Evolutionary conservation across 1,284 basidiomycete genomes (phyloP), one percentile per base, ranked within the genome.

Genomic region (Cutaneotrichosporon mucoides): DNA sequence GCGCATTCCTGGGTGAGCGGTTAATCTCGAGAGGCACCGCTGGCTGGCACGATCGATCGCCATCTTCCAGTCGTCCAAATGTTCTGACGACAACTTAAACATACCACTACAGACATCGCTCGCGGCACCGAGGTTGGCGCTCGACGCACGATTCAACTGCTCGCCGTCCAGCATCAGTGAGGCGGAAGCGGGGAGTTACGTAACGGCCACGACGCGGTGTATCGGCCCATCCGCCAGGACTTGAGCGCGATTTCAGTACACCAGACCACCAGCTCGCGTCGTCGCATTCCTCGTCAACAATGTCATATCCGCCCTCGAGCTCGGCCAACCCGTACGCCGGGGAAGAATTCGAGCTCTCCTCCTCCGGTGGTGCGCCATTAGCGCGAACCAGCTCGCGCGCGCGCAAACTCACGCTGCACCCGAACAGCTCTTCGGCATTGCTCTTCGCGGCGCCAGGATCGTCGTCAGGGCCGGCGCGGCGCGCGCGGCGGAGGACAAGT

Each of bases 291-390:
- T 40, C 16, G 37, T 16, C 48, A 9, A 51, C 37, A 9, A 51
- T 51, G 10, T 56, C 62, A 6, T 64, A 68, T 40, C 65, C 64
- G 3, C 65, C 67, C 6, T 52, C 47, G 43, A 36, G 48, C 35
- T 60, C 51, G 48, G 55, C 58, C 13, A 40, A 51, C 37, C 53
- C 57, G 8, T n/a, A 60, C 34, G 56, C 67, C 33, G 72, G 58
- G 6, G 73, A 73, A 44, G 71, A 71, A 49, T 75, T 66, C 57
- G 73, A 73, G 61, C 66, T 75, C 40, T 56, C 38, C 9, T 36
- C 56, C 6, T 24, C 24, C 24, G 24, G 24, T 24, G 24, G 51
- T 56, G 10, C 24, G 35, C 16, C 46, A 13, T 33, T 56, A 16
- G 56, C 45, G n/a, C 53, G 53, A 8, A 55, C 54, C 10, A 34